Conservation (phyloP, 2,329 filamentous ascomycete species). For the Penicillium sp. region DNA sequence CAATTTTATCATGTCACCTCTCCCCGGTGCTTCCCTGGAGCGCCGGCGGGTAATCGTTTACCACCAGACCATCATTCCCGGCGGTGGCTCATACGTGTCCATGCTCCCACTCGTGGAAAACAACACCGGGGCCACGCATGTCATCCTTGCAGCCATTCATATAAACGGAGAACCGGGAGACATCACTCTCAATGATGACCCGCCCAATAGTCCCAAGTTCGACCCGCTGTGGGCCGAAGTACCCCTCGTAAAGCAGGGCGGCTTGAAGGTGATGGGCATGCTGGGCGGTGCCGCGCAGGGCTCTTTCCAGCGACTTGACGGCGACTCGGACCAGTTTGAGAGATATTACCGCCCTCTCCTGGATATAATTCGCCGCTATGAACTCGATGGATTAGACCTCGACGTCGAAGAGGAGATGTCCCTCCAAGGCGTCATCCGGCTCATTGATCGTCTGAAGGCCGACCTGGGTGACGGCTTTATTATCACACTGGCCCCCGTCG, state of each 20-base stretch:
- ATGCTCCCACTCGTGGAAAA: slow-evolving; percentile 57
- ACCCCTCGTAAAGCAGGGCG: slow-evolving; percentile 62
- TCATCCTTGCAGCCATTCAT: slow-evolving; percentile 83
- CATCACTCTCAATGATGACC: slow-evolving; percentile 75
- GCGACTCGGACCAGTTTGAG: slow-evolving; percentile 60
- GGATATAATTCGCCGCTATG: slow-evolving; percentile 57
- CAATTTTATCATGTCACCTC: slow-evolving; percentile 35
- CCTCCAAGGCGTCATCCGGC: slow-evolving; percentile 58
- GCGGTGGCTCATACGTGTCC: slow-evolving; percentile 53
- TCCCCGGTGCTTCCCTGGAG: slow-evolving; percentile 24
- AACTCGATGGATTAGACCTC: slow-evolving; percentile 66
- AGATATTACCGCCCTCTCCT: slow-evolving; percentile 65
- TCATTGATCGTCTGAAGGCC: slow-evolving; percentile 61
- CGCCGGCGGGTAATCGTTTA: slow-evolving; percentile 47
- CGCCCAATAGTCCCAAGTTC: slow-evolving; percentile 62
- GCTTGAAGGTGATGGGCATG: slow-evolving; percentile 79
- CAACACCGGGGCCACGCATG: slow-evolving; percentile 65
- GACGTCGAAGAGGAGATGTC: slow-evolving; percentile 76
- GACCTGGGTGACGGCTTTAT: slow-evolving; percentile 56
- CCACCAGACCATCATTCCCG: slow-evolving; percentile 60
- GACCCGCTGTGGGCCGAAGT: slow-evolving; percentile 74
- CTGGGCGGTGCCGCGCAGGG: slow-evolving; percentile 78
- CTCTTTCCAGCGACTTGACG: slow-evolving; percentile 60
- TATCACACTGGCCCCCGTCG: slow-evolving; percentile 76
- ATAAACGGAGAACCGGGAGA: slow-evolving; percentile 63